phyloP scores from a whole-genome alignment of 2,329 filamentous ascomycete species.

The Claviceps monticola region DNA sequence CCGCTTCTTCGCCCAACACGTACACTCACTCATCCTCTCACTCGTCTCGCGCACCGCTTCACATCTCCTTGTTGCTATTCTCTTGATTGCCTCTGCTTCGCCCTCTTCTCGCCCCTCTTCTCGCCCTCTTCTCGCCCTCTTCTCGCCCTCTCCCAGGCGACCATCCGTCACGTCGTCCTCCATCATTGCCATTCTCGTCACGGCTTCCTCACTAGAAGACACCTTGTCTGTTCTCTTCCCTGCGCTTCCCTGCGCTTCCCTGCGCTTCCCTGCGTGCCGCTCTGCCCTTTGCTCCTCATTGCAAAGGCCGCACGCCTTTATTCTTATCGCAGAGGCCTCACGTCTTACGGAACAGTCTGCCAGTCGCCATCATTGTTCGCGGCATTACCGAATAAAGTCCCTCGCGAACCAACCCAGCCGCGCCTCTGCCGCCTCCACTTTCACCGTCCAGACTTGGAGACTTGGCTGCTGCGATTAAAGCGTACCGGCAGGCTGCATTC shows the following conservation, averaged over 20 bases:
- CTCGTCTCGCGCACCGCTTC: not conserved
- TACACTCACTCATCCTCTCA: not conserved
- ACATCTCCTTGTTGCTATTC: not conserved
- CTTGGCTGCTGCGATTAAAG: not conserved
- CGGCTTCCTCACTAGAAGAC: not conserved
- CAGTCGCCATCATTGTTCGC: no score
- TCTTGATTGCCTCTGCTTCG: not conserved
- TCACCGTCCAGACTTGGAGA: not conserved
- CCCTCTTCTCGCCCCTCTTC: not conserved
- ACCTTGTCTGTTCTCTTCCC: no score
- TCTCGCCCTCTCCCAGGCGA: no score
- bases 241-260: no score
- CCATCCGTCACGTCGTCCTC: not conserved
- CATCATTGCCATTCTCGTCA: not conserved
- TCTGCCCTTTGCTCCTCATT: no score
- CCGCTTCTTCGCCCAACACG: not conserved
- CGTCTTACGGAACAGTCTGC: no score
- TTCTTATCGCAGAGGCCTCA: no score
- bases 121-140: not conserved
- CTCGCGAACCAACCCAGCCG: no score
- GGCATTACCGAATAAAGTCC: no score
- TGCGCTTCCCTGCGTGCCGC: no score
- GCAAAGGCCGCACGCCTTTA: no score
- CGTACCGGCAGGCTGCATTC: not conserved
- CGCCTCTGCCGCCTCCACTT: no score